Percentiles rank a stretch among this genome's conserved stretches.
phyloP scores from a whole-genome alignment of 306 rosid species.

The Trichosanthes cucumerina region DNA sequence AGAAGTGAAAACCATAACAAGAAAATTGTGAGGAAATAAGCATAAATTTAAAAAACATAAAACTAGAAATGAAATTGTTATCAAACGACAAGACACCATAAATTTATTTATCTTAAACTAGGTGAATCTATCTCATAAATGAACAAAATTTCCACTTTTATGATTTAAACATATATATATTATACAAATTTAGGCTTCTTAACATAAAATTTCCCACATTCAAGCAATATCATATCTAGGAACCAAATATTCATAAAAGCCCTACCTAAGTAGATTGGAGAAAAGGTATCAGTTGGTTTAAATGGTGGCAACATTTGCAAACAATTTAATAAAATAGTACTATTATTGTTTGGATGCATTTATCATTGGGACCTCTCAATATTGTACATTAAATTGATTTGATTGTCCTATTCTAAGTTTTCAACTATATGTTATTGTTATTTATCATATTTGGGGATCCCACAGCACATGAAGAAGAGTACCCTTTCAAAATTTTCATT shows the following conservation, averaged over 20 bases:
- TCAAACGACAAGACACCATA: too few relatives aligned
- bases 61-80: too few relatives aligned
- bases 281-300: neutral
- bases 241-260: neutral
- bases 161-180: too few relatives aligned
- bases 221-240: too few relatives aligned
- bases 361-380: neutral
- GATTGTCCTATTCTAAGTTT: neutral
- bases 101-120: too few relatives aligned
- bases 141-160: too few relatives aligned
- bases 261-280: neutral
- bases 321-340: neutral
- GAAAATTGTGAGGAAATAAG: too few relatives aligned
- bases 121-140: too few relatives aligned
- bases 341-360: neutral
- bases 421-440: neutral
- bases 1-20: too few relatives aligned
- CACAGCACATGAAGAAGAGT: neutral
- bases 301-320: neutral
- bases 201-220: too few relatives aligned
- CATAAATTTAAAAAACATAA: too few relatives aligned
- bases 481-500: neutral
- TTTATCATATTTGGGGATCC: conserved; percentile 3
- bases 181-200: too few relatives aligned
- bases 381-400: neutral